Base-by-base conservation (phyloP, 139 green algal species). In the Pseudopediastrum boryanum region DNA sequence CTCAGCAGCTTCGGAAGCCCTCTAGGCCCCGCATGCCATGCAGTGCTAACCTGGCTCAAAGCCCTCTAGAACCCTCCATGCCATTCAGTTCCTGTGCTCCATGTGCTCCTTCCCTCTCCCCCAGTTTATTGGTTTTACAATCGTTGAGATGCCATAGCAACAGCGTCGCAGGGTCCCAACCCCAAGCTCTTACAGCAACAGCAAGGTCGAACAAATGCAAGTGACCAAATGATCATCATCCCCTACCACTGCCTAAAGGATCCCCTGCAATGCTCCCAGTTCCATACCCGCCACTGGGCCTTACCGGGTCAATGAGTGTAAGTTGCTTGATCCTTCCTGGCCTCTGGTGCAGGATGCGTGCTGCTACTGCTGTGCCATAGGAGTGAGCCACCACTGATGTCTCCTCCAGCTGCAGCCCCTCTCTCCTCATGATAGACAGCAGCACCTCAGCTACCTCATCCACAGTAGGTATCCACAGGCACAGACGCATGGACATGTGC, bases 361-460 rank as follows among this genome's bases (percentile, higher is more conserved):
- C 83, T 1, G 87, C 85, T 21, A 90, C 79, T 56, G 89, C 86
- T 4, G 87, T 92, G 64, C 87, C 87, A 64, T 90, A 92, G 35
- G 48, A 80, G 62, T 81, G 74, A 19, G n/a, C 74, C 35, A 81
- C 44, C 42, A 81, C 25, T 35, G 44, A 73, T 35, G 61, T 61
- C 10, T 21, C n/a, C 9, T 25, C 13, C 21, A 72, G 12, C 9
- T 25, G 6, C 21, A 72, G 12, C 4, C 44, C 61, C 46, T 81
- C 46, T 13, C 61, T 36, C 2, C 43, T 12, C 62, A 81, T 33
- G 29, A 81, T 65, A n/a, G 29, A 35, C 42, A 74, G 46, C 21
- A 81, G 43, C 62, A 72, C 74, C 54, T 78, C 71, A 12, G 71
- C 56, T 36, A 78, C 54, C 41, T 78, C 71, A 43, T 78, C 71